Percentiles rank a stretch among this genome's conserved stretches.
Conservation (phyloP, 176 grass and related monocot species). For the Pharus latifolius region DNA sequence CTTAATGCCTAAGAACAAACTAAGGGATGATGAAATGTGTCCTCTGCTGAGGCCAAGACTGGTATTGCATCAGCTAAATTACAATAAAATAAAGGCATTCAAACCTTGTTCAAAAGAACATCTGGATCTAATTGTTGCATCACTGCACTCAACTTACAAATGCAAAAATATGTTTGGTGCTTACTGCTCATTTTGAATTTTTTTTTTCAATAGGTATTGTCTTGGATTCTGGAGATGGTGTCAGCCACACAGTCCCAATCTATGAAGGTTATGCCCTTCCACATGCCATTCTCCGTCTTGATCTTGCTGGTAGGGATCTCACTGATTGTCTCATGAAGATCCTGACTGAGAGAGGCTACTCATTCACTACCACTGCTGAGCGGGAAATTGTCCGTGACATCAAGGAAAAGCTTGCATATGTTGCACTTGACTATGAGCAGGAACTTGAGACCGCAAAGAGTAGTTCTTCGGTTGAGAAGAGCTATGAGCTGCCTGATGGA, state of each 20-base stretch:
- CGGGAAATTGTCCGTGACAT: constrained; percentile 95
- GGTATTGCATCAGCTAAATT: neutral
- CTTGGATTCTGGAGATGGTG: constrained; percentile 81
- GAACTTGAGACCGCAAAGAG: constrained; percentile 71
- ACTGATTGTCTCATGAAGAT: constrained; percentile 92
- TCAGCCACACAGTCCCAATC: constrained; percentile 83
- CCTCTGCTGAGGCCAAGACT: neutral
- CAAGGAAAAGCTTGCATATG: constrained; percentile 83
- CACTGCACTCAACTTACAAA: neutral
- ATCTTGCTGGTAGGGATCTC: constrained; percentile 81
- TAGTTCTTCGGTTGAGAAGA: constrained; percentile 71
- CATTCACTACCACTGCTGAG: constrained; percentile 82
- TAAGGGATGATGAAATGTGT: neutral
- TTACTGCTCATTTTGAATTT: constrained; percentile 11
- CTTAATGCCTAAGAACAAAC: neutral
- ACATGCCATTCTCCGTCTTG: constrained; percentile 83
- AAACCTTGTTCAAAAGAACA: neutral
- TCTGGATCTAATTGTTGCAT: neutral
- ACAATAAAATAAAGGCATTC: neutral
- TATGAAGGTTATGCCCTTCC: constrained; percentile 82
- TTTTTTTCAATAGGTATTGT: constrained; percentile 52
- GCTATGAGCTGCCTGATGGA: constrained; percentile 74
- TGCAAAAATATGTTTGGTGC: neutral
- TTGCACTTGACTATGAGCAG: constrained; percentile 73
- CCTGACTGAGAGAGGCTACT: constrained; percentile 79